Percentiles rank a stretch among this genome's conserved stretches.
Conservation (phyloP, 495 filamentous ascomycete species). For the Annulohypoxylon stygium region DNA sequence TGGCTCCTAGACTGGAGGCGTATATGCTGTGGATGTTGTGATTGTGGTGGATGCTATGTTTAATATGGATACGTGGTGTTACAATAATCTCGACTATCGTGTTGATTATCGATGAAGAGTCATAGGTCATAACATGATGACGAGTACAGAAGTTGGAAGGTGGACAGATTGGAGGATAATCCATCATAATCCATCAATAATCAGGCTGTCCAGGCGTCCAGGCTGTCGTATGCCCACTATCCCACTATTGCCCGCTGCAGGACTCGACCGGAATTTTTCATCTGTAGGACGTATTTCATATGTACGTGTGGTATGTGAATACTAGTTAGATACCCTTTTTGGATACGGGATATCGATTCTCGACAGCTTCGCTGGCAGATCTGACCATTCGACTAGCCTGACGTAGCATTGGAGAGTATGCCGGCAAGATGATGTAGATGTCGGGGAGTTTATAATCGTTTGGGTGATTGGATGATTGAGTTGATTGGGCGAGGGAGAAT, state of each 20-base stretch:
- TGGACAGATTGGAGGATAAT: neutral
- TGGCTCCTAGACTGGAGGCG: conserved; percentile 26
- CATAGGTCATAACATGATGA: conserved; percentile 1
- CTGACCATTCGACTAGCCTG: conserved; percentile 39
- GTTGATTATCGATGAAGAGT: conserved; percentile 15
- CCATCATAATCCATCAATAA: too few relatives aligned
- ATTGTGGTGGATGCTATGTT: conserved; percentile 32
- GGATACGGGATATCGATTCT: conserved; percentile 45
- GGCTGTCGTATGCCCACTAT: conserved; percentile 24
- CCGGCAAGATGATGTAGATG: conserved; percentile 34
- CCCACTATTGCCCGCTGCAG: conserved; percentile 15
- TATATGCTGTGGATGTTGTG: conserved; percentile 33
- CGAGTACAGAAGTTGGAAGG: conserved; percentile 12
- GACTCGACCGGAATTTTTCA: conserved; percentile 28
- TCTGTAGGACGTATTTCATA: conserved; percentile 1
- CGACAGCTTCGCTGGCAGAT: conserved; percentile 38
- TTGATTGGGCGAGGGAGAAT: conserved; percentile 27
- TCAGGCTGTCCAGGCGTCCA: conserved; percentile 11
- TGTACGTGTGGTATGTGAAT: conserved; percentile 3
- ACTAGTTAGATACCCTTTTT: conserved; percentile 34
- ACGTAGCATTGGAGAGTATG: conserved; percentile 44
- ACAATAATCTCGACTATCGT: conserved; percentile 25
- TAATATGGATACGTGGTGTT: conserved; percentile 22
- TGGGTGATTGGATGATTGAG: conserved; percentile 6
- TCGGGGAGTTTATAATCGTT: neutral